Conservation (phyloP, 139 green algal genomes). For the Coccomyxa sp. region DNA sequence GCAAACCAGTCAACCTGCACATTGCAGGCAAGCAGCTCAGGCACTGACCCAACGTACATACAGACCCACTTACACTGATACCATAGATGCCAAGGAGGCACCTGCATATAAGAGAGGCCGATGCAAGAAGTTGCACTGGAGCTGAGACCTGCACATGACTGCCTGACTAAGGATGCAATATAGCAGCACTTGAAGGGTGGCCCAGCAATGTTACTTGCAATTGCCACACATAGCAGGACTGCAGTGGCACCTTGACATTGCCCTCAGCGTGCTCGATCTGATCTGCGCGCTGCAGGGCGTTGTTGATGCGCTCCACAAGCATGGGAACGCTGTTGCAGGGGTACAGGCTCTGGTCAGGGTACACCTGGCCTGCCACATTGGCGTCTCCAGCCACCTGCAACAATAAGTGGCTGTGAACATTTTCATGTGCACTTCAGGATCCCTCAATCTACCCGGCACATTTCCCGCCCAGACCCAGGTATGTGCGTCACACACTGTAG, state of each 20-base stretch:
- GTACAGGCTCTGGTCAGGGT: conserved; percentile 83
- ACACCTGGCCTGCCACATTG: conserved; percentile 68
- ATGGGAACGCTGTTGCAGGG: conserved; percentile 69
- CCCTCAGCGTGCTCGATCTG: conserved; percentile 10
- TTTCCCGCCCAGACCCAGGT: neutral
- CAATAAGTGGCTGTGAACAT: neutral
- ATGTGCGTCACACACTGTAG: neutral
- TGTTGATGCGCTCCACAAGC: conserved; percentile 72
- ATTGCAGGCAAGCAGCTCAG: too few relatives aligned
- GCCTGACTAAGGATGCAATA: too few relatives aligned
- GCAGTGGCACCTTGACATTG: conserved; percentile 3
- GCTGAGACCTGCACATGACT: too few relatives aligned
- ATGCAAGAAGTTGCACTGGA: too few relatives aligned
- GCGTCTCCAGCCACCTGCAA: conserved; percentile 68
- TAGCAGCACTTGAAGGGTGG: too few relatives aligned
- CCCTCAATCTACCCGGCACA: neutral
- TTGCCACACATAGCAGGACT: neutral
- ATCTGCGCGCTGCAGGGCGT: conserved; percentile 21
- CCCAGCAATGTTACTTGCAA: too few relatives aligned
- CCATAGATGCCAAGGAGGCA: too few relatives aligned
- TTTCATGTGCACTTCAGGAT: too few relatives aligned
- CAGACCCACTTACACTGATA: too few relatives aligned
- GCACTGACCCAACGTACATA: too few relatives aligned
- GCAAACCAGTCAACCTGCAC: conserved; percentile 42
- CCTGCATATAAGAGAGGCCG: too few relatives aligned